phyloP scores from a whole-genome alignment of 768 basidiomycete genomes.

The Lactarius vividus region DNA sequence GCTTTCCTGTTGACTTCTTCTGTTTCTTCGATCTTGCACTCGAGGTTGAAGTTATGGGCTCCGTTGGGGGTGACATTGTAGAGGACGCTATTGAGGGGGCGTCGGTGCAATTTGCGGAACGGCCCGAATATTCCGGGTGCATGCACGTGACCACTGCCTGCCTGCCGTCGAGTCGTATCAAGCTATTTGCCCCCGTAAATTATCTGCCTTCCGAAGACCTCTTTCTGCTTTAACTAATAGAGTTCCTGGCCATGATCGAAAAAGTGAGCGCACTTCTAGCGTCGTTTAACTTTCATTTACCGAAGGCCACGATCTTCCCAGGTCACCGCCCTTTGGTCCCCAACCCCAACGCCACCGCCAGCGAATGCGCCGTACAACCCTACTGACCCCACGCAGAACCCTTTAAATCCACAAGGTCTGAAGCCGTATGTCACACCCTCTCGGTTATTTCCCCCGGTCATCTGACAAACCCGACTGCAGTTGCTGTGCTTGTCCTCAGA shows the following conservation, averaged over 20 bases:
- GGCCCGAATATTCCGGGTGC: not conserved
- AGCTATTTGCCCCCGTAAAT: too few relatives aligned
- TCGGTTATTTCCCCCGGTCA: not conserved
- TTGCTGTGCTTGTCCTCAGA: constrained; percentile 94
- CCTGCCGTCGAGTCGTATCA: too few relatives aligned
- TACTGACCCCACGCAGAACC: constrained; percentile 78
- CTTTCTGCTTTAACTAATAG: not conserved
- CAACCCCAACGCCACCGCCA: constrained; percentile 33
- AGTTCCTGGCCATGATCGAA: constrained; percentile 13
- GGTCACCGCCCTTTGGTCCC: constrained; percentile 45
- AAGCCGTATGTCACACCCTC: constrained; percentile 70
- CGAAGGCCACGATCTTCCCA: not conserved
- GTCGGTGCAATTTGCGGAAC: not conserved
- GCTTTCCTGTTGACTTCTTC: not conserved
- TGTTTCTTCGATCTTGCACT: not conserved
- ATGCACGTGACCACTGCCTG: not conserved
- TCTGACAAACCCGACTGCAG: constrained; percentile 40
- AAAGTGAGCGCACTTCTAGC: constrained; percentile 6
- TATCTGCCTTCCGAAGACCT: too few relatives aligned
- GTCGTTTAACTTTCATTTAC: not conserved
- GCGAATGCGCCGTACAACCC: constrained; percentile 51
- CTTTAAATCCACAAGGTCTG: constrained; percentile 88
- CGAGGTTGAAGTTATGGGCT: not conserved
- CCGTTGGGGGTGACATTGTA: not conserved
- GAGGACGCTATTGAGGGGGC: too few relatives aligned